A percentile compares a stretch with the other conserved stretches of the same genome.
phyloP scores from a whole-genome alignment of 495 filamentous ascomycete species.

The Tuber aestivum region DNA sequence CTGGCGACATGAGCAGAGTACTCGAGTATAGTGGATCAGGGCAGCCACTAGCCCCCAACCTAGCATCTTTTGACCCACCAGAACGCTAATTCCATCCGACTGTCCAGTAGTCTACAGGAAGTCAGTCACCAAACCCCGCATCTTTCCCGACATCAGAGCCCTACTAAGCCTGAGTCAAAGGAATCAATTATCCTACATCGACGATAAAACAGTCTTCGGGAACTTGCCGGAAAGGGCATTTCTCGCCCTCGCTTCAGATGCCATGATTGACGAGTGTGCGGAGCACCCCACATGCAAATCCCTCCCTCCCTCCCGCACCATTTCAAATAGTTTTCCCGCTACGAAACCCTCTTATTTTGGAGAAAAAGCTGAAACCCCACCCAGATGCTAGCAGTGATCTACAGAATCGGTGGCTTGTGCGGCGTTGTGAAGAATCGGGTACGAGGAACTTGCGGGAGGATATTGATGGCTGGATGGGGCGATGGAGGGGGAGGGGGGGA shows the following conservation, averaged over 20 bases:
- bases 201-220: neutral
- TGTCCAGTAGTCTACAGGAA: neutral
- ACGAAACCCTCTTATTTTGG: neutral
- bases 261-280: neutral
- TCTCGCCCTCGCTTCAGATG: neutral
- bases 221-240: neutral
- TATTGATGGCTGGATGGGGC: neutral
- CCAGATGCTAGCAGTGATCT: neutral
- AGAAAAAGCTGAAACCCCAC: neutral
- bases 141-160: neutral
- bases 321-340: neutral
- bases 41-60: neutral
- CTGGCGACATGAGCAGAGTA: neutral
- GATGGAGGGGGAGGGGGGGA: neutral
- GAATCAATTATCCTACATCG: neutral
- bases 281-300: neutral
- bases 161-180: neutral
- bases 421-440: neutral
- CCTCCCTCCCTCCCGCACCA: neutral
- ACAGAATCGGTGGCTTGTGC: neutral
- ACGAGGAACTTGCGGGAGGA: neutral
- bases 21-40: neutral
- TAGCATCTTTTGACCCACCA: neutral
- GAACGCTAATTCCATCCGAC: neutral
- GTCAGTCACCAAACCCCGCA: neutral